Base-by-base conservation (phyloP, 2,329 filamentous ascomycete species). In the Coniochaeta sp. region DNA sequence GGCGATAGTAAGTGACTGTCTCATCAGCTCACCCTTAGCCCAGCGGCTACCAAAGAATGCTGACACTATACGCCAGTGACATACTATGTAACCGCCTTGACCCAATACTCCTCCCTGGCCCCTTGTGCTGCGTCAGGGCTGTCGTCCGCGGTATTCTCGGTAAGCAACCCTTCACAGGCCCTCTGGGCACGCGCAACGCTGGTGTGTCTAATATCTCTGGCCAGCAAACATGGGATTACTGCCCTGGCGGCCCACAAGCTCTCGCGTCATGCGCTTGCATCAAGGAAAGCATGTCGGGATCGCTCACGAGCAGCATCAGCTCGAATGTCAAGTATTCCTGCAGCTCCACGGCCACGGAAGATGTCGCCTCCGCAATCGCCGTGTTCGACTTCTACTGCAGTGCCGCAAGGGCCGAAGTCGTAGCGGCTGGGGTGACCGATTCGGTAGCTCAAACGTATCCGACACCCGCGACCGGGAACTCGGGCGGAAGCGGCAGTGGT, bases 261-360 rank as follows among this genome's bases (percentile, higher is more conserved):
- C 70, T 84, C 2, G 81, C 81, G 0, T 83, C 80, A 0, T 84
- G 81, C 60, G 75, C 74, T 4, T 84, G 81, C 60, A 62, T 83
- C 59, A 82, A 83, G 62, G 74, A 74, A 3, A 75, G 76, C 24
- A 78, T 83, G 71, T 73, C 73, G 1, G 70, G 68, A n/a, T 65
- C 67, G 0, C 69, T 82, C 6, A 75, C 75, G 6, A 79, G 72
- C 63, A 67, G 65, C 3, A 71, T 84, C n/a, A 78, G 75, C 0
- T 77, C 75, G 0, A 65, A 70, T 1, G 75, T 81, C 58, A 78
- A 76, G 62, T 74, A 69, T 22, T 71, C 69, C n/a, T 84, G 81
- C 63, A 70, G 70, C 2, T 75, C 72, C 28, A 77, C 74, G 2
- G 77, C 75, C 3, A 73, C 71, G 1, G 77, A 73, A 30, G 78